Evolutionary conservation across 257 asterid genomes (phyloP).

Genomic region (Ballota nigra): DNA sequence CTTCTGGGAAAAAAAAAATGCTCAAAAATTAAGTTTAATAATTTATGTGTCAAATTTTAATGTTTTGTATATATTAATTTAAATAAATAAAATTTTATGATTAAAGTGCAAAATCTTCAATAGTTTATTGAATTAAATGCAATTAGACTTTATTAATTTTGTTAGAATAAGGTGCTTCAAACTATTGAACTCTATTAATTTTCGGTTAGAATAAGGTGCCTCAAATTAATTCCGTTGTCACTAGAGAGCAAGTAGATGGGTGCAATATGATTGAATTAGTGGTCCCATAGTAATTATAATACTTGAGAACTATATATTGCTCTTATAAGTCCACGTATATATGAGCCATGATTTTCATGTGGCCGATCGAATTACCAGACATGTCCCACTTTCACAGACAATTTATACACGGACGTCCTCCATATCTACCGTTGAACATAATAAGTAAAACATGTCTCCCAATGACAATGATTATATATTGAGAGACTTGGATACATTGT

Average conservation of each 20-base stretch:
- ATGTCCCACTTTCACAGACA: neutral
- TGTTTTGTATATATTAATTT: too few species aligned
- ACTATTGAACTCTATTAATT: too few species aligned
- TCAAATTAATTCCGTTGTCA: neutral
- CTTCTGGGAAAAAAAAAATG: too few species aligned
- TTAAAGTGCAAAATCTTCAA: too few species aligned
- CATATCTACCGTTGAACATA: neutral
- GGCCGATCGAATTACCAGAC: neutral
- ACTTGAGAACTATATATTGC: neutral
- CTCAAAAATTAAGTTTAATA: too few species aligned
- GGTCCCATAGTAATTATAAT: neutral
- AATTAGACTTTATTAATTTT: too few species aligned
- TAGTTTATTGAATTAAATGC: too few species aligned
- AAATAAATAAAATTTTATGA: too few species aligned
- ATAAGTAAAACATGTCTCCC: slow-evolving; percentile 4
- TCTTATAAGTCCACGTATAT: neutral
- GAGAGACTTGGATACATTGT: neutral
- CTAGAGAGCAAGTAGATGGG: neutral
- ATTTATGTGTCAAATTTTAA: too few species aligned
- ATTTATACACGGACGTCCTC: neutral
- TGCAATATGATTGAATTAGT: neutral
- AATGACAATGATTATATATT: neutral
- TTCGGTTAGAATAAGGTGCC: neutral
- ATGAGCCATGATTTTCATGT: neutral
- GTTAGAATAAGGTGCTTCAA: too few species aligned